Evolutionary conservation across 1,139 yeast genomes (phyloP), one percentile per base, ranked within the genome.

Genomic region (Blastobotrys arbuscula): DNA sequence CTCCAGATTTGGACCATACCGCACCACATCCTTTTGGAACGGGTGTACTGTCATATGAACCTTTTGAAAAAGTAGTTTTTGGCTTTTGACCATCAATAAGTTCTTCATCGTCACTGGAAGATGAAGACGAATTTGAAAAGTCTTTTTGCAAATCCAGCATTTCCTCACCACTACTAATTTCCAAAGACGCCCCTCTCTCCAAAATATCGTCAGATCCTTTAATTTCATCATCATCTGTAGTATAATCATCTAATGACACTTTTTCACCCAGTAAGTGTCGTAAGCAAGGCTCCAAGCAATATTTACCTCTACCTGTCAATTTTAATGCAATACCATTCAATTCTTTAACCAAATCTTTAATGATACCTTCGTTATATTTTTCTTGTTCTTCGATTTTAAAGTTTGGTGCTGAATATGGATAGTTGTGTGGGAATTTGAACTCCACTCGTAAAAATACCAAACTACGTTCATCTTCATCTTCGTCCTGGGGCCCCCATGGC

Each of bases 1-100:
- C 79, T 0, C 97, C 97, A 2, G 79, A 76, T 15, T 79, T 76
- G 0, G 94, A 75, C 96, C 97, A 89, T 0, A 79, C 72, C 0
- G 95, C 96, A 9, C 97, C 96, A 70, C 96, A 89, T 2, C 92
- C 95, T 61, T 86, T 88, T 0, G 97, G 96, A 2, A 89, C 75
- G 0, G 97, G 97, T 0, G 96, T 87, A 35, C 89, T 82, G 60
- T 88, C 96, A 59, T 81, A 78, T 15, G n/a, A n/a, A n/a, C n/a
- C n/a, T n/a, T n/a, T n/a, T n/a, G n/a, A n/a, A n/a, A n/a, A n/a
- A n/a, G n/a, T n/a, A n/a, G n/a, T n/a, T n/a, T 20, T 42, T 51
- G 34, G 39, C n/a, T 23, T n/a, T n/a, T 37, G 35, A 15, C 57
- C 59, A 21, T 61, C 64, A 16, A 47, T 31, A 52, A 26, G 55